Evolutionary conservation across 2,329 filamentous ascomycete species (phyloP).

Genomic region (Aspergillus novoparasiticus): DNA sequence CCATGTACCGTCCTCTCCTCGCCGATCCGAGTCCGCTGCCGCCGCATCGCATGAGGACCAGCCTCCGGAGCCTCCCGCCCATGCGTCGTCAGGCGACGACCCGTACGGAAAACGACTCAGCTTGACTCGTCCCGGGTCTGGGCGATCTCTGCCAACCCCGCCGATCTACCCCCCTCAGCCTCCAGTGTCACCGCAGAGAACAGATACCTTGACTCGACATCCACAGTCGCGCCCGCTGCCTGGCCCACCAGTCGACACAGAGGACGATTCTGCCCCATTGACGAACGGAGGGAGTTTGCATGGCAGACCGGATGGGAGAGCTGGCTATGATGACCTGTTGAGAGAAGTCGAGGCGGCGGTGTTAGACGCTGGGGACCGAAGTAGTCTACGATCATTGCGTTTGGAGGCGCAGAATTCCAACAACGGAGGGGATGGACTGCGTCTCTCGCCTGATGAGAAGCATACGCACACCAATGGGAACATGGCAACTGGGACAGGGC

Average conservation of each 20-base stretch:
- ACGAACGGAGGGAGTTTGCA: slow-evolving; percentile 29
- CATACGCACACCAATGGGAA: slow-evolving; percentile 53
- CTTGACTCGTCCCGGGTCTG: slow-evolving; percentile 34
- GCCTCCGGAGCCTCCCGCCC: slow-evolving; percentile 37
- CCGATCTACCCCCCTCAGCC: slow-evolving; percentile 55
- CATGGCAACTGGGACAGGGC: slow-evolving; percentile 46
- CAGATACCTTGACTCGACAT: slow-evolving; percentile 58
- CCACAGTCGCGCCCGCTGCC: slow-evolving; percentile 62
- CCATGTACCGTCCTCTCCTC: slow-evolving; percentile 27
- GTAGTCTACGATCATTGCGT: slow-evolving; percentile 29
- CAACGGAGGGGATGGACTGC: slow-evolving; percentile 21
- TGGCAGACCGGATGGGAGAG: slow-evolving; percentile 42
- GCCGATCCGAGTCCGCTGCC: slow-evolving; percentile 21
- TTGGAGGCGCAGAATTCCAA: slow-evolving; percentile 19
- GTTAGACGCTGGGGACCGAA: slow-evolving; percentile 36
- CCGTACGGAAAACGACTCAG: slow-evolving; percentile 30
- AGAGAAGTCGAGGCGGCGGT: slow-evolving; percentile 59
- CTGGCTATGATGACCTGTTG: slow-evolving; percentile 59
- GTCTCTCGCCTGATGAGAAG: slow-evolving; percentile 46
- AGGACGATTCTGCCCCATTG: slow-evolving; percentile 28
- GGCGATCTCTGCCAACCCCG: slow-evolving; percentile 49
- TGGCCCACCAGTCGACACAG: slow-evolving; percentile 55
- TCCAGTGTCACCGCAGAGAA: slow-evolving; percentile 53
- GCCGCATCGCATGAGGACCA: slow-evolving; percentile 30
- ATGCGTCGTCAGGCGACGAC: slow-evolving; percentile 30